phyloP scores from a whole-genome alignment of 2,329 filamentous ascomycete species.

The Cordyceps tenuipes region DNA sequence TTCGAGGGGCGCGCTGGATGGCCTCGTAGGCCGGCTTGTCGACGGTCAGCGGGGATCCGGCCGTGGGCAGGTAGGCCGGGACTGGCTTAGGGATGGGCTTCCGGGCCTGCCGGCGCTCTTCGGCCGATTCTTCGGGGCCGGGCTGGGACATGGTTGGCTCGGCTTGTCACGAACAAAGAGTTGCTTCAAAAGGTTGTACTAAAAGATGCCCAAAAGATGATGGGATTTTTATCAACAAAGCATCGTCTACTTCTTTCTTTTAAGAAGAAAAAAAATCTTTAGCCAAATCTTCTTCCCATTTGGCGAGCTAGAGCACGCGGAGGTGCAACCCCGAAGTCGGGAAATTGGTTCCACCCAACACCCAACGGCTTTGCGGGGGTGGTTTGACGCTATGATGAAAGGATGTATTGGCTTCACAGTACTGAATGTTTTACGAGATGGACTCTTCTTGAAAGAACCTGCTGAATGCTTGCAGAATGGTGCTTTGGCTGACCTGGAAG shows the following conservation, averaged over 20 bases:
- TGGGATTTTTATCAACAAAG: not conserved
- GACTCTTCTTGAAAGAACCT: not conserved
- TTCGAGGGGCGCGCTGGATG: conserved; percentile 43
- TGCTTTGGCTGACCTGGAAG: not conserved
- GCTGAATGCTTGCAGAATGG: not conserved
- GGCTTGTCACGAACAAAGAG: not conserved
- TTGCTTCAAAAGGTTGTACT: not conserved
- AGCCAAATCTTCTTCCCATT: not conserved
- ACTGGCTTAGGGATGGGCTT: conserved; percentile 38
- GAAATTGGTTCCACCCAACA: conserved; percentile 1
- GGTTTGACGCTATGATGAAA: not conserved
- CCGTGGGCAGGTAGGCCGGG: conserved; percentile 39
- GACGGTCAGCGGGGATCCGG: conserved; percentile 35
- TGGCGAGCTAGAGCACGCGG: not conserved
- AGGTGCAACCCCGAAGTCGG: conserved; percentile 7
- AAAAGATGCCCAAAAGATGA: too few relatives aligned
- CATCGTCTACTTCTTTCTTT: not conserved
- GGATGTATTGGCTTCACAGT: not conserved
- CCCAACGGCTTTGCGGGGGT: not conserved
- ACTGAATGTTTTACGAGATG: not conserved
- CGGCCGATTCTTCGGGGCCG: conserved; percentile 16
- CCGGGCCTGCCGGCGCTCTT: conserved; percentile 33
- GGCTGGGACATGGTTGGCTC: conserved; percentile 1
- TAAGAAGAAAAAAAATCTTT: too few relatives aligned
- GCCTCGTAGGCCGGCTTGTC: conserved; percentile 48